phyloP scores from a whole-genome alignment of 116 monocot genomes.

The Posidonia oceanica region DNA sequence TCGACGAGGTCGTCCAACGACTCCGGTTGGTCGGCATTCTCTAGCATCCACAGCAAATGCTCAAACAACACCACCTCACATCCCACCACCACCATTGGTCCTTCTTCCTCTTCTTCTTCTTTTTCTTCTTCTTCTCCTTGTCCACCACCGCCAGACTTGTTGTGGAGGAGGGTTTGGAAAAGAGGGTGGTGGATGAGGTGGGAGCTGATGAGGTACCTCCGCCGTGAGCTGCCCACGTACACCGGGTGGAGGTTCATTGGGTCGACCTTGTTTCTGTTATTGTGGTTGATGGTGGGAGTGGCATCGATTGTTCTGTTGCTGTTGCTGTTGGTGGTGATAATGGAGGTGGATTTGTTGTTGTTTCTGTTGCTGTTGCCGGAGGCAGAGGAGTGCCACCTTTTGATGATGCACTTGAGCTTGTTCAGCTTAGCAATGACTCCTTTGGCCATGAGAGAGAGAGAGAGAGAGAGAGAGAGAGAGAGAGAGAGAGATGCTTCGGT shows the following conservation, averaged over 20 bases:
- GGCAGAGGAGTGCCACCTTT: conserved; percentile 32
- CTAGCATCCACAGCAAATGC: conserved; percentile 93
- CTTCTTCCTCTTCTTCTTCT: conserved; percentile 7
- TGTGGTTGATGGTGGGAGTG: background rate
- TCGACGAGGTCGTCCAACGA: conserved; percentile 70
- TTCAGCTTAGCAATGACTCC: conserved; percentile 22
- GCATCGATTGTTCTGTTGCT: background rate
- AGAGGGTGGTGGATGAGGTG: conserved; percentile 54
- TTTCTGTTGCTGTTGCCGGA: background rate
- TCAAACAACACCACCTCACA: conserved; percentile 95
- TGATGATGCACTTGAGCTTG: conserved; percentile 75
- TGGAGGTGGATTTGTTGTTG: background rate
- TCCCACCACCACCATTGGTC: conserved; percentile 26
- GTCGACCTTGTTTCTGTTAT: background rate
- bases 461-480: background rate
- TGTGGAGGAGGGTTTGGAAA: conserved; percentile 40
- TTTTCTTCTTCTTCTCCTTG: background rate
- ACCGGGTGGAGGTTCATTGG: conserved; percentile 35
- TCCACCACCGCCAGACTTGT: conserved; percentile 16
- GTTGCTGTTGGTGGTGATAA: background rate
- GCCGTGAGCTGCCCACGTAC: conserved; percentile 81
- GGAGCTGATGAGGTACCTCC: conserved; percentile 57
- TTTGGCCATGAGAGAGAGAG: conserved; percentile 9
- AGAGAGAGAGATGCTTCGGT: background rate
- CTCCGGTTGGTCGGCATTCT: conserved; percentile 62